Conservation (phyloP, 2,329 filamentous ascomycete genomes). For the Arthrobotrys entomopaga region DNA sequence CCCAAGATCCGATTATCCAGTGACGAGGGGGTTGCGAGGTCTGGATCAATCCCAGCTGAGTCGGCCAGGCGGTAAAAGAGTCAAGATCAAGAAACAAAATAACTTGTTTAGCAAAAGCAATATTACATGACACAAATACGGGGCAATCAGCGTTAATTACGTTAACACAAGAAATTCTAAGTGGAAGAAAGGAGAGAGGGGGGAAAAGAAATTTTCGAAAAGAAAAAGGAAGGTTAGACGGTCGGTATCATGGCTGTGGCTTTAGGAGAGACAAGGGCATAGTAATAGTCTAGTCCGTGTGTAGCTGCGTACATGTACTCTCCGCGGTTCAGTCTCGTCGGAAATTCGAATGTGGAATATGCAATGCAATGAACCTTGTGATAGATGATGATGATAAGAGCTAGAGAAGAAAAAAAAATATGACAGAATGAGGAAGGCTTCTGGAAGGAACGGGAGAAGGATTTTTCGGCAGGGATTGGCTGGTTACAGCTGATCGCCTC, state of each 20-base stretch:
- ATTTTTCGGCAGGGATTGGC: conserved; percentile 29
- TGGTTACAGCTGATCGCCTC: conserved; percentile 15
- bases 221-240: conserved; percentile 45
- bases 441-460: conserved; percentile 47
- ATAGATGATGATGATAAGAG: conserved; percentile 3
- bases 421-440: conserved; percentile 44
- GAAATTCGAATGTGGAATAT: background rate
- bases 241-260: conserved; percentile 39
- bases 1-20: conserved; percentile 40
- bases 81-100: background rate
- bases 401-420: background rate
- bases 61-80: conserved; percentile 12
- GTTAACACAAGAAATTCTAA: background rate
- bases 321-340: conserved; percentile 6
- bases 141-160: background rate
- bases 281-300: conserved; percentile 7
- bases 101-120: background rate
- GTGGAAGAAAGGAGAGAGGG: background rate
- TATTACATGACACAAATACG: background rate
- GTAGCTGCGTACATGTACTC: conserved; percentile 12
- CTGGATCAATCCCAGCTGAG: conserved; percentile 11
- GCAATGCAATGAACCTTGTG: conserved; percentile 20
- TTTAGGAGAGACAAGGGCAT: conserved; percentile 7
- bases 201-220: conserved; percentile 19
- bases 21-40: conserved; percentile 4